Conservation (phyloP, 495 filamentous ascomycete genomes). For the Pyronema domesticum region DNA sequence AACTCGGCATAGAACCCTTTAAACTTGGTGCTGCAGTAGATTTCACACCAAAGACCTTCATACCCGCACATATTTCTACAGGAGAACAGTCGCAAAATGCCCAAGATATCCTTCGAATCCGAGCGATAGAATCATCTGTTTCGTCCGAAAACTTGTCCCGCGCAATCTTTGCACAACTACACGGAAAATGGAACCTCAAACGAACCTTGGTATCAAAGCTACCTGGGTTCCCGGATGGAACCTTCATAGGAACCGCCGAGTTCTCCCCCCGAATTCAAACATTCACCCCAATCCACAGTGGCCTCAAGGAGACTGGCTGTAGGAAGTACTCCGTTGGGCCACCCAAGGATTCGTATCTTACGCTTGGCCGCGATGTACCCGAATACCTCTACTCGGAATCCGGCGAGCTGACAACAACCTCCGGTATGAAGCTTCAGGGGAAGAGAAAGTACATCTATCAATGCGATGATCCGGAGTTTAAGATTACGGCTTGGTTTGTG, state of each 20-base stretch:
- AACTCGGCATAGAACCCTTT: background rate
- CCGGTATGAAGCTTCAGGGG: constrained; percentile 22
- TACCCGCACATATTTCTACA: constrained; percentile 13
- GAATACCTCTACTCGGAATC: constrained; percentile 54
- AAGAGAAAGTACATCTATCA: constrained; percentile 36
- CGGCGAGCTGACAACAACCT: constrained; percentile 37
- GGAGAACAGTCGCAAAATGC: background rate
- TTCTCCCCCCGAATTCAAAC: constrained; percentile 44
- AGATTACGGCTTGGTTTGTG: constrained; percentile 49
- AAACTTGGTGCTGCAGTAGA: background rate
- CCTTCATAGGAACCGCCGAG: constrained; percentile 39
- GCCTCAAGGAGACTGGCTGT: background rate
- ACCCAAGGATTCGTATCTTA: background rate
- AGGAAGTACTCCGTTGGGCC: background rate
- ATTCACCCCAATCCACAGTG: constrained; percentile 2
- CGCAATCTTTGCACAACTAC: constrained; percentile 56
- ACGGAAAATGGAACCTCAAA: constrained; percentile 51
- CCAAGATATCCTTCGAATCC: background rate
- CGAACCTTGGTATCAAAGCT: constrained; percentile 32
- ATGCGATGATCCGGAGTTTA: constrained; percentile 25
- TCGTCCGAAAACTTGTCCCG: constrained; percentile 26
- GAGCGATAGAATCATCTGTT: background rate
- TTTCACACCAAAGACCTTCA: constrained; percentile 9
- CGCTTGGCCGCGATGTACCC: constrained; percentile 15
- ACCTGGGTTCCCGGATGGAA: constrained; percentile 39